These are phyloP conservation scores for Paraphoma chrysanthemicola DNA, from an alignment of 2,329 filamentous ascomycete genomes.

Conservation along the genomic window DNA sequence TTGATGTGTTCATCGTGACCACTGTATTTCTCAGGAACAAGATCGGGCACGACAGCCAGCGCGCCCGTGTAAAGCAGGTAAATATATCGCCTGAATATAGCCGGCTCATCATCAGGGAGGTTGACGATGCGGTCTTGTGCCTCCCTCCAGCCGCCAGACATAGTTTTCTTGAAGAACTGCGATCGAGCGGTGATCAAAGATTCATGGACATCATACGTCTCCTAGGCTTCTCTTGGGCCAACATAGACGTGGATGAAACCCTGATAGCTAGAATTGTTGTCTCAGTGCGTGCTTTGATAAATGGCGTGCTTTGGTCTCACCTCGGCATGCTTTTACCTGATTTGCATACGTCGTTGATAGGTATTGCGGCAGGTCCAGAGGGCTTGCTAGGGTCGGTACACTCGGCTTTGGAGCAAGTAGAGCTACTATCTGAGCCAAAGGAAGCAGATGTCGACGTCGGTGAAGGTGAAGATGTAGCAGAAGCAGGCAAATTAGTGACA, in stretches of 20 bases:
- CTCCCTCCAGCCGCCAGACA: conserved; percentile 10
- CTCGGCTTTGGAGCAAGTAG: too few species aligned
- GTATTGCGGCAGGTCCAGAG: too few species aligned
- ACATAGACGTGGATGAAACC: background rate
- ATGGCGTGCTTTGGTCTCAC: background rate
- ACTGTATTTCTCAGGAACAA: background rate
- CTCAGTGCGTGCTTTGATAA: too few species aligned
- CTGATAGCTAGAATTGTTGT: background rate
- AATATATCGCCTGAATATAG: conserved; percentile 5
- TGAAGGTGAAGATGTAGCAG: too few species aligned
- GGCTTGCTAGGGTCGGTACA: too few species aligned
- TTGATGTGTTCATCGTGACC: background rate
- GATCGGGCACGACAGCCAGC: background rate
- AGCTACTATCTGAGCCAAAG: too few species aligned
- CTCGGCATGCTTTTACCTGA: background rate
- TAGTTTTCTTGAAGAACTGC: conserved; percentile 8
- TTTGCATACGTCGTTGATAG: background rate
- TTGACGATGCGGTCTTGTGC: conserved; percentile 1
- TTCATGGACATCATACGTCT: background rate
- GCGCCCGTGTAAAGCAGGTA: conserved; percentile 4
- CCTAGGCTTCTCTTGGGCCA: background rate
- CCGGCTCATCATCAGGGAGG: conserved; percentile 6
- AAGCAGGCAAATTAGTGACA: too few species aligned
- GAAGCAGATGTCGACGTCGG: too few species aligned
- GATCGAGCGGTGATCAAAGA: background rate